Evolutionary conservation across 2,329 filamentous ascomycete species (phyloP).

Genomic region (Arthrobotrys sinensis): DNA sequence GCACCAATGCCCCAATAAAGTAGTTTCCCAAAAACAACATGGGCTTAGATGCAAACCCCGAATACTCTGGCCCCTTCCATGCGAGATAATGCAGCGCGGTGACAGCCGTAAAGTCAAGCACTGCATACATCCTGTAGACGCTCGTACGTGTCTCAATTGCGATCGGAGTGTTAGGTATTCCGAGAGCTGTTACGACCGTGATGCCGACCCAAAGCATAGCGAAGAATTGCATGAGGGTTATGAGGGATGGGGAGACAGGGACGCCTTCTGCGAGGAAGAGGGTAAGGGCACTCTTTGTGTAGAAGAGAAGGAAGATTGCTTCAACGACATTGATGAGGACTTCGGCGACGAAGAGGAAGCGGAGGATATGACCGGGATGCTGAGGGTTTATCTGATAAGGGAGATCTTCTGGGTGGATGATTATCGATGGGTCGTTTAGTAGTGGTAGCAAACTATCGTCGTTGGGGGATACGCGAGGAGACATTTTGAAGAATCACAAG

Average conservation of each 20-base stretch:
- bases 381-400: background rate
- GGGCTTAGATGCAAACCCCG: conserved; percentile 5
- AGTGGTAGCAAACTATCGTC: background rate
- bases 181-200: background rate
- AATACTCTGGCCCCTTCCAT: conserved; percentile 8
- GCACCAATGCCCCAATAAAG: background rate
- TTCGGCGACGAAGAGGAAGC: background rate
- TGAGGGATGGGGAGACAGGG: background rate
- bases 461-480: background rate
- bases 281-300: background rate
- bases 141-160: conserved; percentile 9
- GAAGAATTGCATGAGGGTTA: conserved; percentile 22
- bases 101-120: conserved; percentile 11
- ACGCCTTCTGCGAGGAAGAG: conserved; percentile 3
- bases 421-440: background rate
- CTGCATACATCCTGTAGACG: conserved; percentile 15
- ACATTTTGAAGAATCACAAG: no score
- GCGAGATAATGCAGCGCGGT: background rate
- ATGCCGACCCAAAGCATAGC: conserved; percentile 14
- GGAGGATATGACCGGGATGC: background rate
- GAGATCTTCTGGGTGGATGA: background rate
- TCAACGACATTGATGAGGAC: background rate
- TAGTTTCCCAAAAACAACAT: conserved; percentile 15
- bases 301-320: conserved; percentile 6
- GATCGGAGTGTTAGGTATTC: conserved; percentile 12